phyloP scores from a whole-genome alignment of 1,139 yeast genomes.

The Hyphopichia pseudoburtonii region DNA sequence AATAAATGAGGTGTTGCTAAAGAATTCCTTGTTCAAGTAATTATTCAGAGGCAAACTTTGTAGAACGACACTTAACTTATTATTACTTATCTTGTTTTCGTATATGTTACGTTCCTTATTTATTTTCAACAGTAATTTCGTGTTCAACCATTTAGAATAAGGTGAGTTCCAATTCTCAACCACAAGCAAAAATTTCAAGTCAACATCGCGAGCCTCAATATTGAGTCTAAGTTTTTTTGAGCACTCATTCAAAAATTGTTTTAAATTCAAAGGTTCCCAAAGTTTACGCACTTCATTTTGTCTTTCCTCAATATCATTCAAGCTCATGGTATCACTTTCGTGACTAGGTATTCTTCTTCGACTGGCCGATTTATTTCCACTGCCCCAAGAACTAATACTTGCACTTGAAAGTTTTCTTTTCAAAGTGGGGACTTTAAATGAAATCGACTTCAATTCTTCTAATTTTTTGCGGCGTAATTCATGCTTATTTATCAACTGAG shows the following conservation, averaged over 20 bases:
- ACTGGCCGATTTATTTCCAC: conserved; percentile 7
- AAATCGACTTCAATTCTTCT: conserved; percentile 43
- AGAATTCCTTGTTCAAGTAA: conserved; percentile 33
- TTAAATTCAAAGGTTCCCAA: conserved; percentile 42
- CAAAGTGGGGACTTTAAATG: conserved; percentile 22
- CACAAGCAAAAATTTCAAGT: conserved; percentile 35
- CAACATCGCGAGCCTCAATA: conserved; percentile 18
- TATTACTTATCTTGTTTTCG: conserved; percentile 21
- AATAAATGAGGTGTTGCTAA: conserved; percentile 38
- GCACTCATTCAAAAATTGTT: conserved; percentile 21
- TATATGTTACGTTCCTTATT: conserved; percentile 28
- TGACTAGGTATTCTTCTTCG: conserved; percentile 13
- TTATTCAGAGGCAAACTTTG: conserved; percentile 41
- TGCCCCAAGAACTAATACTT: conserved; percentile 13
- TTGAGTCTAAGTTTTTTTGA: conserved; percentile 21
- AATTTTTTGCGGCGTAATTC: conserved; percentile 30
- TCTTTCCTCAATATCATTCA: conserved; percentile 21
- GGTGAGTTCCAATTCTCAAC: conserved; percentile 45
- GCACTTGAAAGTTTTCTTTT: conserved; percentile 23
- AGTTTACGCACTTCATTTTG: conserved; percentile 35
- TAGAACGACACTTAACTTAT: conserved; percentile 25
- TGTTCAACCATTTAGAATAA: conserved; percentile 48
- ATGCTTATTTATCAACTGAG: conserved; percentile 19
- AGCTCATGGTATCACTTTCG: conserved; percentile 7
- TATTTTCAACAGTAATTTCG: conserved; percentile 34